These are phyloP conservation scores for Gautieria morchelliformis DNA, from an alignment of 768 basidiomycete species.

Conservation along the genomic window DNA sequence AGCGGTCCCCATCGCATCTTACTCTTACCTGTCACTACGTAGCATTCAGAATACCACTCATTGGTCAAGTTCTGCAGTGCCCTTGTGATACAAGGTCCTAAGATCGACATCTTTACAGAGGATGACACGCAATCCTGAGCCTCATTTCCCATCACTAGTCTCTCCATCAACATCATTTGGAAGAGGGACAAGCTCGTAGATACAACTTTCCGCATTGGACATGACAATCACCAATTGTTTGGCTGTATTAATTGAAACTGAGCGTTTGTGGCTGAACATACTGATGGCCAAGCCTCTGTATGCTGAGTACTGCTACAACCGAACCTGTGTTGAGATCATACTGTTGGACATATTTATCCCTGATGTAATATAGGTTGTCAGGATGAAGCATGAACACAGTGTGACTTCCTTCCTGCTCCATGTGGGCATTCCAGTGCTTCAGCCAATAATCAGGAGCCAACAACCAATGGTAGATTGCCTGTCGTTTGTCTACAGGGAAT, in stretches of 20 bases:
- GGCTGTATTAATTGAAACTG: slow-evolving; percentile 95
- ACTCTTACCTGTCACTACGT: too few relatives aligned
- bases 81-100: too few relatives aligned
- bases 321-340: slow-evolving; percentile 89
- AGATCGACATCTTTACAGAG: too few relatives aligned
- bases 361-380: slow-evolving; percentile 89
- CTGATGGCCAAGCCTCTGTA: slow-evolving; percentile 91
- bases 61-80: too few relatives aligned
- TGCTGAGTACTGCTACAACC: slow-evolving; percentile 85
- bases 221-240: slow-evolving; percentile 89
- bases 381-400: slow-evolving; percentile 88
- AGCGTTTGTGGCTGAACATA: slow-evolving; percentile 91
- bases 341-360: slow-evolving; percentile 95
- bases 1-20: too few relatives aligned
- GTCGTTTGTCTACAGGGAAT: too few relatives aligned
- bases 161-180: slow-evolving; percentile 69
- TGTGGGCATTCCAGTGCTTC: too few relatives aligned
- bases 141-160: slow-evolving; percentile 84
- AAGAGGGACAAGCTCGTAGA: slow-evolving; percentile 79
- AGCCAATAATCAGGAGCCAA: too few relatives aligned
- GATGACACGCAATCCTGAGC: slow-evolving; percentile 82
- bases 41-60: too few relatives aligned
- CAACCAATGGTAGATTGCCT: too few relatives aligned
- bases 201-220: slow-evolving; percentile 86
- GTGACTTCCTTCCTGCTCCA: too few relatives aligned